These are phyloP conservation scores for Candolleomyces efflorescens DNA, from an alignment of 768 basidiomycete genomes.

Conservation along the genomic window DNA sequence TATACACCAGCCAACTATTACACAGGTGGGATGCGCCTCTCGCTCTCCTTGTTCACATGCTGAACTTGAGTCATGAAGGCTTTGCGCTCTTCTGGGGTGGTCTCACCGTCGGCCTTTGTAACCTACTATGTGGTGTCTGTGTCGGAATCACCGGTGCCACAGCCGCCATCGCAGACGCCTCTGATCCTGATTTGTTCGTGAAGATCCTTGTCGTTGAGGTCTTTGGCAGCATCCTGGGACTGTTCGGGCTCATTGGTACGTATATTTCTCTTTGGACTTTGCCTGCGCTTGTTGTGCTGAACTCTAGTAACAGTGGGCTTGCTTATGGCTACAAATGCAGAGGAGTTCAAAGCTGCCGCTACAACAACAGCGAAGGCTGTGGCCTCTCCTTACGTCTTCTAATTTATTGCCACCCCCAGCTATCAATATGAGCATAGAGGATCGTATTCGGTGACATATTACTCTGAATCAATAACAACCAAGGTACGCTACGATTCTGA, in stretches of 20 bases:
- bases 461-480: neutral
- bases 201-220: slow-evolving; percentile 97
- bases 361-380: slow-evolving; percentile 29
- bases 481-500: neutral
- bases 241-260: slow-evolving; percentile 91
- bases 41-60: neutral
- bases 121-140: slow-evolving; percentile 89
- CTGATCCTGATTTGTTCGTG: slow-evolving; percentile 92
- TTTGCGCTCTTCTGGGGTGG: slow-evolving; percentile 98
- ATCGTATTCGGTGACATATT: neutral
- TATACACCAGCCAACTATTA: slow-evolving; percentile 90
- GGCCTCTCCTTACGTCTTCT: slow-evolving; percentile 36
- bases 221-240: slow-evolving; percentile 84
- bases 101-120: slow-evolving; percentile 89
- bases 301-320: slow-evolving; percentile 59
- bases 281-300: neutral
- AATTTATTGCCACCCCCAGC: slow-evolving; percentile 3
- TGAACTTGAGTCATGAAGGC: slow-evolving; percentile 38
- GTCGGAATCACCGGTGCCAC: slow-evolving; percentile 96
- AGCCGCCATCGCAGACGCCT: slow-evolving; percentile 92
- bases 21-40: slow-evolving; percentile 52
- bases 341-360: slow-evolving; percentile 46
- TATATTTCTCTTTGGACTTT: slow-evolving; percentile 12
- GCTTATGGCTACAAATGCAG: slow-evolving; percentile 68
- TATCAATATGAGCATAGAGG: neutral